Percentiles rank a stretch among this genome's conserved stretches.
Evolutionary conservation across 257 asterid genomes (phyloP).

Genomic region (Nicotiana benthamiana): DNA sequence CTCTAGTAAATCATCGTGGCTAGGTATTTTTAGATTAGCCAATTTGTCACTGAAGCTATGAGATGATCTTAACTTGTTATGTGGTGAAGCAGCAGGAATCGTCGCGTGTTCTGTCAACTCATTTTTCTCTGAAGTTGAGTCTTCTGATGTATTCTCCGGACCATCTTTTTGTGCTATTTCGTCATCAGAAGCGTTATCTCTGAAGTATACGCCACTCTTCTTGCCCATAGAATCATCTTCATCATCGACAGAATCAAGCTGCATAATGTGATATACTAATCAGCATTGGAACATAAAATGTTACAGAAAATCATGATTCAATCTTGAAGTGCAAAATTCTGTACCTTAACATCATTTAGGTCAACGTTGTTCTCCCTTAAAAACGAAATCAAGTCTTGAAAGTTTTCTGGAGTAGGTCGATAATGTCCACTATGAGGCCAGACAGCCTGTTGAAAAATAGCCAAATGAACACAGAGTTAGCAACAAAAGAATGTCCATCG

Average conservation of each 20-base stretch:
- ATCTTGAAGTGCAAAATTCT: not conserved
- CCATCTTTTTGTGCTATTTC: slow-evolving; percentile 13
- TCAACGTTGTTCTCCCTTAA: slow-evolving; percentile 41
- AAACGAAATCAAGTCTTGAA: slow-evolving; percentile 46
- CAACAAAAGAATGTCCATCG: not conserved
- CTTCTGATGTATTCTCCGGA: not conserved
- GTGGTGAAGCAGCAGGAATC: not conserved
- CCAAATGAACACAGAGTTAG: not conserved
- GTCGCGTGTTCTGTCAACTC: slow-evolving; percentile 8
- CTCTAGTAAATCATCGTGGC: slow-evolving; percentile 17
- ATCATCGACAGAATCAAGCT: slow-evolving; percentile 25
- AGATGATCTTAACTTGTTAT: not conserved
- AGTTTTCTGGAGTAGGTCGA: slow-evolving; percentile 52
- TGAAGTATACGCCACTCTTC: slow-evolving; percentile 21
- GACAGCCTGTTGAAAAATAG: slow-evolving; percentile 26
- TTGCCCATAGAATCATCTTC: slow-evolving; percentile 20
- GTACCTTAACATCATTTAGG: slow-evolving; percentile 54
- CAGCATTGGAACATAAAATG: not conserved
- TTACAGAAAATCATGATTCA: not conserved
- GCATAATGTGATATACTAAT: slow-evolving; percentile 12
- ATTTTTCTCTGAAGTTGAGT: not conserved
- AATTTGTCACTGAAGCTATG: slow-evolving; percentile 21
- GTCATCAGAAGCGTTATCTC: slow-evolving; percentile 32
- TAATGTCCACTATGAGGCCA: slow-evolving; percentile 79
- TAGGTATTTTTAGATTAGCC: slow-evolving; percentile 27